Conservation (phyloP, 768 basidiomycete genomes). For the Leccinum arenicola region DNA sequence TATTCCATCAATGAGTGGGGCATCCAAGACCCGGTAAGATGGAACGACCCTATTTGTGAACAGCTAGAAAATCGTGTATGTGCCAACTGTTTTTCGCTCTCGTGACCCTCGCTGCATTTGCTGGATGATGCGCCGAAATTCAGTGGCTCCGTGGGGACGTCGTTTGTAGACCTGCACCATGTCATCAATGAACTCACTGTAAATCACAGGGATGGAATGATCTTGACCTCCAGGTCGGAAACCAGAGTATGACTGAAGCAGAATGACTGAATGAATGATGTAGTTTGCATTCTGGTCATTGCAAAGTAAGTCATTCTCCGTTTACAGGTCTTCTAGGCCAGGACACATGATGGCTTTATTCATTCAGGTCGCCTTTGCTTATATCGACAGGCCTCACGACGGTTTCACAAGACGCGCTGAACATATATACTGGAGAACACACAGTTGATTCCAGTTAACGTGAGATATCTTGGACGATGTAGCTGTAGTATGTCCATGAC, state of each 20-base stretch:
- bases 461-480: background rate
- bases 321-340: background rate
- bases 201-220: slow-evolving; percentile 48
- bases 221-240: slow-evolving; percentile 55
- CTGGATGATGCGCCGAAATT: background rate
- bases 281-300: slow-evolving; percentile 14
- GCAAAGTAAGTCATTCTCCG: slow-evolving; percentile 9
- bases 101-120: background rate
- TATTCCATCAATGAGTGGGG: slow-evolving; percentile 53
- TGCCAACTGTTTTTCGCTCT: background rate
- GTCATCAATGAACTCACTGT: slow-evolving; percentile 31
- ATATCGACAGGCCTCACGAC: slow-evolving; percentile 14
- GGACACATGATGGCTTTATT: background rate
- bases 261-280: slow-evolving; percentile 5
- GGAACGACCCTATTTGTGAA: slow-evolving; percentile 43
- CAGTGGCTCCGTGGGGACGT: slow-evolving; percentile 11
- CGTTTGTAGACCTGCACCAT: slow-evolving; percentile 9
- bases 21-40: slow-evolving; percentile 50
- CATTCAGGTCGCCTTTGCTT: slow-evolving; percentile 12
- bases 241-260: slow-evolving; percentile 36
- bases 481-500: background rate
- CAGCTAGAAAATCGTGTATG: slow-evolving; percentile 50
- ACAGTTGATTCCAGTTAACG: slow-evolving; percentile 7
- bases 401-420: background rate
- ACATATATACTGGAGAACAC: slow-evolving; percentile 5